A percentile compares a stretch with the other conserved stretches of the same genome.
Conservation (phyloP, 306 rosid species). For the Castanospermum australe region DNA sequence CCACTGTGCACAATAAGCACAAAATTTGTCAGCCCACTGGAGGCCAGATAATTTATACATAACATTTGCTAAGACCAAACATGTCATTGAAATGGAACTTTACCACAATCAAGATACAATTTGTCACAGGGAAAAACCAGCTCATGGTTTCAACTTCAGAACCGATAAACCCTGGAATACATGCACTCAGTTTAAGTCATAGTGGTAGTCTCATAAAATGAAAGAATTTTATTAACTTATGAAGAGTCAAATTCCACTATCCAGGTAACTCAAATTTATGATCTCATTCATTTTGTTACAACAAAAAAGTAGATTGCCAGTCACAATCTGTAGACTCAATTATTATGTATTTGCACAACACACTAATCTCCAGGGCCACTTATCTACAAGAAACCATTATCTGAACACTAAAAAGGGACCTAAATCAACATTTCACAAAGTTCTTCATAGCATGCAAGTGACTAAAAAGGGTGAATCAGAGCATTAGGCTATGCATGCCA, state of each 20-base stretch:
- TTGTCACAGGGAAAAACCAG: not conserved
- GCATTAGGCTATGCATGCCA: too few species aligned
- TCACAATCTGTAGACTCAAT: not conserved
- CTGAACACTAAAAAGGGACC: not conserved
- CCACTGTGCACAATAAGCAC: not conserved
- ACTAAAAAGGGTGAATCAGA: too few species aligned
- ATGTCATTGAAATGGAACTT: not conserved
- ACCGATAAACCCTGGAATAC: not conserved
- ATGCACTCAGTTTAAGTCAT: not conserved
- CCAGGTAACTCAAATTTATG: not conserved
- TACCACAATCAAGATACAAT: not conserved
- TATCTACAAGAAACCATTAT: not conserved
- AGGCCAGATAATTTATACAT: not conserved
- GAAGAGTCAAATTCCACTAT: constrained; percentile 1
- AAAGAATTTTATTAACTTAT: not conserved
- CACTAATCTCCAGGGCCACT: not conserved
- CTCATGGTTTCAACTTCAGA: not conserved
- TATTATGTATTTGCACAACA: not conserved
- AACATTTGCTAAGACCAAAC: constrained; percentile 1
- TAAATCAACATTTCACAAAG: not conserved
- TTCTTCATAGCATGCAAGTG: not conserved
- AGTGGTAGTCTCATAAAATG: not conserved
- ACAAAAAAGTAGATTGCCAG: not conserved
- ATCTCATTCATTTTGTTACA: not conserved
- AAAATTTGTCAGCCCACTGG: not conserved